Percentiles rank a stretch among this genome's conserved stretches.
These are phyloP conservation scores for Tubosaeta sp. DNA, from an alignment of 768 basidiomycete genomes.

Conservation along the genomic window DNA sequence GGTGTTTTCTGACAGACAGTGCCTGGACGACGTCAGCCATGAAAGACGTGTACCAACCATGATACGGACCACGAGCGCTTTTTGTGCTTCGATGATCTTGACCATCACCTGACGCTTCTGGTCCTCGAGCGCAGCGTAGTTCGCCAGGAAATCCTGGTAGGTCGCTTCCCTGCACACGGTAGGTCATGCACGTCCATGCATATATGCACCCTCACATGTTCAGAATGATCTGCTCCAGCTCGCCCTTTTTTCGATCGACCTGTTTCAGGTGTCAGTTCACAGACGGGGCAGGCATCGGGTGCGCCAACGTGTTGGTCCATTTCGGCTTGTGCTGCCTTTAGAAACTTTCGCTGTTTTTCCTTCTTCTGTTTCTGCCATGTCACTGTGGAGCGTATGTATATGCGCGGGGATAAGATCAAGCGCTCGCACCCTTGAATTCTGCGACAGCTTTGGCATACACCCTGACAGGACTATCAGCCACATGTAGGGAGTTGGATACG, in stretches of 20 bases:
- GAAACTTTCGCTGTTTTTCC: conserved; percentile 21
- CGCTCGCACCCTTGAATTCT: conserved; percentile 28
- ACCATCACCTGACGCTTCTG: conserved; percentile 24
- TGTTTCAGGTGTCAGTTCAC: conserved; percentile 5
- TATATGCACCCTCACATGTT: conserved; percentile 24
- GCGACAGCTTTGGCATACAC: conserved; percentile 28
- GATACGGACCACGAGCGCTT: conserved; percentile 23
- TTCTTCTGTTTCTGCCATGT: conserved; percentile 31
- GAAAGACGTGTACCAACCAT: not conserved
- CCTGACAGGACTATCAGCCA: conserved; percentile 8
- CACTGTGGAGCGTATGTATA: conserved; percentile 11
- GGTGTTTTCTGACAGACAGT: conserved; percentile 26
- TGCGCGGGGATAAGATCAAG: not conserved
- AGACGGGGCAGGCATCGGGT: too few species aligned
- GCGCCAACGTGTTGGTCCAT: conserved; percentile 24
- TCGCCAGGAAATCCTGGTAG: conserved; percentile 25
- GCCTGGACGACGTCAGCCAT: conserved; percentile 8
- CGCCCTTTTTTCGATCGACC: conserved; percentile 18
- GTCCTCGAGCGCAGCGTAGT: conserved; percentile 24
- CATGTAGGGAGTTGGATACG: not conserved
- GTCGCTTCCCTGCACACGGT: conserved; percentile 15
- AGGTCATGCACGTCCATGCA: conserved; percentile 1
- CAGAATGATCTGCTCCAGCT: conserved; percentile 16
- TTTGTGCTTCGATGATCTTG: conserved; percentile 22
- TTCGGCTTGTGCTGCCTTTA: conserved; percentile 20